These are phyloP conservation scores for Globisporangium alternatum DNA, from an alignment of 352 stramenopile species.

Conservation along the genomic window DNA sequence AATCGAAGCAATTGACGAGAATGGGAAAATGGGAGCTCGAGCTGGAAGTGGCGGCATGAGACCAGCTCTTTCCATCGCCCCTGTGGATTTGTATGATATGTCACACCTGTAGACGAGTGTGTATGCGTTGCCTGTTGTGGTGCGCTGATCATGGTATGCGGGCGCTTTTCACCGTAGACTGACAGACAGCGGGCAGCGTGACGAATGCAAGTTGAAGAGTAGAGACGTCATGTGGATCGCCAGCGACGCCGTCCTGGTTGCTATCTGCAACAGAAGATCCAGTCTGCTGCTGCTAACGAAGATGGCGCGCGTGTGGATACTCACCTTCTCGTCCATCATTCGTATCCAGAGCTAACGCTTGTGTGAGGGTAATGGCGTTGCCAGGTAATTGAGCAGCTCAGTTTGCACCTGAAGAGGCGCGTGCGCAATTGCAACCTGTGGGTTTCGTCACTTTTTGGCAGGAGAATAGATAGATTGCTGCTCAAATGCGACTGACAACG, in stretches of 20 bases:
- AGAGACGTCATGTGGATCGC: neutral
- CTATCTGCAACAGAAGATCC: neutral
- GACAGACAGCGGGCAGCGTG: neutral
- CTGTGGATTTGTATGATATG: neutral
- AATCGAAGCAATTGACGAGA: neutral
- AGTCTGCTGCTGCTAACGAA: neutral
- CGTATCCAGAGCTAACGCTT: neutral
- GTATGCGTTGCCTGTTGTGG: neutral
- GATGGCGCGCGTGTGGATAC: too few species aligned
- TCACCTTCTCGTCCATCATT: neutral
- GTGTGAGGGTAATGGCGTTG: neutral
- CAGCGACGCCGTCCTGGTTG: neutral
- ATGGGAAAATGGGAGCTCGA: neutral
- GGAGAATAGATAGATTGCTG: neutral
- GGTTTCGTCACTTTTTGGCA: neutral
- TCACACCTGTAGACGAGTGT: neutral
- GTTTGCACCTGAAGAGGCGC: neutral
- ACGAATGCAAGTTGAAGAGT: neutral
- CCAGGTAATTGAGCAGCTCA: neutral
- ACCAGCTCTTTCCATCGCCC: neutral
- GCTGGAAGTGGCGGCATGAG: neutral
- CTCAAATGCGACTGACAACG: neutral
- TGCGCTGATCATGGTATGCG: neutral
- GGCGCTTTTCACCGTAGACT: neutral
- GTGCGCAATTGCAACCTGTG: neutral